Evolutionary conservation across 129 eudicot species (phyloP).

Genomic region (sunflower (Helianthus annuus)): HanXRQr2.0-SUNRISE NC_035434.2:168611109-168611608

Average conservation of each 20-base stretch:
- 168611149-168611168: conserved; percentile 45
- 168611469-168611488: conserved; percentile 45
- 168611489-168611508: conserved; percentile 26
- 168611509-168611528: conserved; percentile 5
- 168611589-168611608: conserved; percentile 32
- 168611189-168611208: conserved; percentile 26
- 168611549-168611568: conserved; percentile 30
- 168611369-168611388: conserved; percentile 47
- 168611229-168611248: conserved; percentile 3
- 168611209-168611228: background rate
- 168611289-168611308: conserved; percentile 78
- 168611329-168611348: conserved; percentile 93
- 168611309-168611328: conserved; percentile 58
- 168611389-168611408: conserved; percentile 58
- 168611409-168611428: conserved; percentile 74
- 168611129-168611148: conserved; percentile 58
- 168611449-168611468: conserved; percentile 41
- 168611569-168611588: conserved; percentile 13
- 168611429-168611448: conserved; percentile 58
- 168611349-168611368: conserved; percentile 44
- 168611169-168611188: conserved; percentile 29
- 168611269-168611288: conserved; percentile 46
- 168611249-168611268: conserved; percentile 23
- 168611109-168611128: background rate
- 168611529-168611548: conserved; percentile 15